Evolutionary conservation across 2,329 filamentous ascomycete species (phyloP), one percentile per base, ranked within the genome.

Genomic region (Pseudocercospora pini-densiflorae): DNA sequence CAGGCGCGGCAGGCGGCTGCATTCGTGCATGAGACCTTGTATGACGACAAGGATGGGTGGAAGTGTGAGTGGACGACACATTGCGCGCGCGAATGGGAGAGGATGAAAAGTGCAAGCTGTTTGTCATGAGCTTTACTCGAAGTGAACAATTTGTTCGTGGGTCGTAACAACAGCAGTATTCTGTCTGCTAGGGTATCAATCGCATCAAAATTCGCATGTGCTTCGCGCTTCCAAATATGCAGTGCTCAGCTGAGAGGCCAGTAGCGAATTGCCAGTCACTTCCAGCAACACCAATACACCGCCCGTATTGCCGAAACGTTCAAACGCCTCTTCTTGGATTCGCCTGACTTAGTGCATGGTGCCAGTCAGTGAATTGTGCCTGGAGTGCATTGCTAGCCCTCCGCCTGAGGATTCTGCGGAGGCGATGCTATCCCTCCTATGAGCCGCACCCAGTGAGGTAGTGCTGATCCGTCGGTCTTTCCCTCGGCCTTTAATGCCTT

Each of bases 401-500:
- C 61, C 64, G 31, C 49, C 59, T 43, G 63, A 62, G 14, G 63
- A 65, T 21, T 43, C 62, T 19, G 64, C 61, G 40, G 69, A 71
- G 33, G 40, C 55, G 12, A 71, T 67, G 47, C 72, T 74, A 59
- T 72, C 71, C 61, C 71, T 66, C 43, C 70, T 59, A 5, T 65
- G 62, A 36, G 45, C 59, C 47, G 54, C 47, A 47, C 53, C 5
- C 31, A 57, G 61, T 24, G 24, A 55, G 16, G 51, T 65, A 10
- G 78, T 75, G 51, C 79, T 79, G 71, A 93, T 90, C 65, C 88
- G 89, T 64, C 92, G 86, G 72, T 94, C 92, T 77, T 94, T 95
- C 51, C 95, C 95, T 54, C 95, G 89, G 10, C 95, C 95, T 80
- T 97, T 98, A 83, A 98, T 97, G 1, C 95, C 95, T 79, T 97